A percentile compares a stretch with the other conserved stretches of the same genome.
phyloP scores from a whole-genome alignment of 257 asterid species.

The Jacaranda copaia region DNA sequence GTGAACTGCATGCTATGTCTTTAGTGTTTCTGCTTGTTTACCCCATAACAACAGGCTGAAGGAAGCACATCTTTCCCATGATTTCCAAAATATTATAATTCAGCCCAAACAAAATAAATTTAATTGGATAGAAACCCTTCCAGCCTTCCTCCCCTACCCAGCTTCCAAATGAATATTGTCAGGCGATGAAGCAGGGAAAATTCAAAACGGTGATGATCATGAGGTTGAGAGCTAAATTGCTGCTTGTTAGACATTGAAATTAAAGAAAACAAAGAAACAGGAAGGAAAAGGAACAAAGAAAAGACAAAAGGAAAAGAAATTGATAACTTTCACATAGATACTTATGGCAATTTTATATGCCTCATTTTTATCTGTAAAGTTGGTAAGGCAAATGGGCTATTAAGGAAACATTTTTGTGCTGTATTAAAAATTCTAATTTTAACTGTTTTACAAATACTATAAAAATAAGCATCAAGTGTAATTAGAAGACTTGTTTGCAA shows the following conservation, averaged over 20 bases:
- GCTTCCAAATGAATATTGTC: not conserved
- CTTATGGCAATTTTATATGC: not conserved
- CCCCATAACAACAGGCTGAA: not conserved
- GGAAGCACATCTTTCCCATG: not conserved
- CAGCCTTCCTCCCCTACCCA: not conserved
- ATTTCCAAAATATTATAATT: not conserved
- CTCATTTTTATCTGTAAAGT: not conserved
- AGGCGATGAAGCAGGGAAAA: not conserved
- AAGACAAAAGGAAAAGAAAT: not conserved
- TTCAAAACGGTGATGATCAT: not conserved
- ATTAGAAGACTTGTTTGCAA: conserved; percentile 6
- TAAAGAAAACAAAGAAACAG: not conserved
- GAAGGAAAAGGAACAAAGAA: conserved; percentile 1
- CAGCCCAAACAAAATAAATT: not conserved
- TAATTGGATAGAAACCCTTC: too few species aligned
- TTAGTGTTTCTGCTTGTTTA: not conserved
- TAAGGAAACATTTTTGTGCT: not conserved
- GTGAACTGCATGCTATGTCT: not conserved
- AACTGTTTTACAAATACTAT: not conserved
- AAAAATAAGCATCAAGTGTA: not conserved
- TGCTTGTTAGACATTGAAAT: not conserved
- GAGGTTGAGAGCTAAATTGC: not conserved
- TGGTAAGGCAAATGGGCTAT: not conserved
- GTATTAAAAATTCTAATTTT: not conserved
- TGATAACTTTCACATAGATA: not conserved